Base-by-base conservation (phyloP, 2,329 filamentous ascomycete genomes). In the Trichoderma sp. region DNA sequence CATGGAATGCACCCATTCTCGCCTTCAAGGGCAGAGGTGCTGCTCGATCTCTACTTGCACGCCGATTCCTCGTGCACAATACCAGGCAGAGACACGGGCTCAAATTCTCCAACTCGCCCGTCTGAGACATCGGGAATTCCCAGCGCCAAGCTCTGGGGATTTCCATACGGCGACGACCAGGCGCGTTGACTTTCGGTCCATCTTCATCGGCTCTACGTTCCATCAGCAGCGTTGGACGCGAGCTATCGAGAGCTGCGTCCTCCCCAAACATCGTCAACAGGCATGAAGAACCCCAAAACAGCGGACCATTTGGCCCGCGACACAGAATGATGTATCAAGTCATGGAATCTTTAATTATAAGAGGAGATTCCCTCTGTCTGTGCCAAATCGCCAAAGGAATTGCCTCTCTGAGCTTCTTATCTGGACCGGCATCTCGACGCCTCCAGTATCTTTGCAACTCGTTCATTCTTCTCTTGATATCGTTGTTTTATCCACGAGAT, bases 61-160 rank as follows among this genome's bases (percentile, higher is more conserved):
- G 34, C 34, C 34, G 56, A 34, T 26, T 41, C 15, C 44, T 19
- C 5, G 7, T 39, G 28, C 14, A 19, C 5, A 51, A 19, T 19
- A 21, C 15, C 9, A 4, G 9, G 3, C 15, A 26, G n/a, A 15
- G 19, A 43, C 41, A 34, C 44, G 14, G 26, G 39, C 15, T 34
- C n/a, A 19, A 39, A 5, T 30, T 24, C 39, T 61, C 48, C 17
- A 39, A 5, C 21, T 24, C 39, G 52, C 48, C 17, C 24, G 9
- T 52, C 24, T 61, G 39, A 41, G 52, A n/a, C 58, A 61, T 30
- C 6, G 34, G 28, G 19, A 52, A 51, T 52, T 61, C 58, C 47
- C 58, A 14, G 34, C 34, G 34, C 47, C 24, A 51, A 17, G 6
- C 1, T 28, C 21, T 17, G 43, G 47, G 7, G 14, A 10, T 51